phyloP scores from a whole-genome alignment of 2,329 filamentous ascomycete genomes.

The Pseudogymnoascus sp. region DNA sequence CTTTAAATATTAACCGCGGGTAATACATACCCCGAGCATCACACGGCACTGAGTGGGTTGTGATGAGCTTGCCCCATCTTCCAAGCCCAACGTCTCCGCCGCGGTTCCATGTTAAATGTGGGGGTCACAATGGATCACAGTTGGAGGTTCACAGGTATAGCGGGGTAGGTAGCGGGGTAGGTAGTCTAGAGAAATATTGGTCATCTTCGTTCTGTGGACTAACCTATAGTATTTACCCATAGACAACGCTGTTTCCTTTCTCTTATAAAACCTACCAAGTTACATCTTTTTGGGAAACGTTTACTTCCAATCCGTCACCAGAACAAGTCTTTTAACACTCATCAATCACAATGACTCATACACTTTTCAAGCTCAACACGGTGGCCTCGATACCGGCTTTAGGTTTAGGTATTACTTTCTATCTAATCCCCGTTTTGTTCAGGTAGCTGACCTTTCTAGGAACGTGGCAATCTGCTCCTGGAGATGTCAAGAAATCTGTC shows the following conservation, averaged over 20 bases:
- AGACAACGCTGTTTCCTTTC: not conserved
- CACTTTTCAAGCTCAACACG: constrained; percentile 30
- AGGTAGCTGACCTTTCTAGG: constrained; percentile 6
- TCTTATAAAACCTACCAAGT: not conserved
- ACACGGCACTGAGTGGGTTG: not conserved
- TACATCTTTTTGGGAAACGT: not conserved
- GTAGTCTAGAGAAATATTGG: not conserved
- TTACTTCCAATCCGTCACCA: not conserved
- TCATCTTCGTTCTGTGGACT: not conserved
- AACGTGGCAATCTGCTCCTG: constrained; percentile 28
- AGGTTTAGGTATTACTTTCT: constrained; percentile 30
- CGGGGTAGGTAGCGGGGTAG: not conserved
- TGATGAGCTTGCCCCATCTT: not conserved
- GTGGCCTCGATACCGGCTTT: constrained; percentile 33
- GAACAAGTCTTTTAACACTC: not conserved
- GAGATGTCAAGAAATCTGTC: constrained; percentile 35
- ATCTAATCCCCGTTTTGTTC: not conserved
- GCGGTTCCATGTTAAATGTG: not conserved
- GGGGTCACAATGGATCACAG: not conserved
- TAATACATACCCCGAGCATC: not conserved
- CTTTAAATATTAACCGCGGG: not conserved
- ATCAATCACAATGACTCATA: not conserved
- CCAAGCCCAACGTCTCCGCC: not conserved
- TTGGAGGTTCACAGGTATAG: not conserved
- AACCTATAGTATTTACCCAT: not conserved